Evolutionary conservation across 2,329 filamentous ascomycete species (phyloP), one percentile per base, ranked within the genome.

Genomic region (Bisporella sp.): DNA sequence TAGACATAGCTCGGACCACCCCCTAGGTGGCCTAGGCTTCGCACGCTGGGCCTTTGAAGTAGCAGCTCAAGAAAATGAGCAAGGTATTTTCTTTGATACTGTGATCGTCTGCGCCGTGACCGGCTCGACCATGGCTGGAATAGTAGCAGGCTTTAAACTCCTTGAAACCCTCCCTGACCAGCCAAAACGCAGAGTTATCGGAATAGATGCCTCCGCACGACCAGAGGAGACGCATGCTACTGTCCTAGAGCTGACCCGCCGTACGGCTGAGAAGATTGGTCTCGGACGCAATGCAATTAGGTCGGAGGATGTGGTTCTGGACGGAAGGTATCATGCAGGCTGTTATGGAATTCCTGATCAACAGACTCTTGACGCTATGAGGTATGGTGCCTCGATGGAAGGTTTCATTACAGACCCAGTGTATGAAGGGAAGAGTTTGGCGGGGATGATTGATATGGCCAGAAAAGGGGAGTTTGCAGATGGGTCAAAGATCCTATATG

Each of bases 401-500:
- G 85, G 78, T 0, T 82, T 89, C 59, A 85, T 89, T 55, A 88
- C 84, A 0, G 85, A 89, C 62, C 85, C 84, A 0, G 85, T 89
- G 1, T 89, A 89, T 60, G 84, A 87, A 68, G 85, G 85, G 1
- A 89, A 89, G 76, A 85, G 80, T 58, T 68, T 89, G 64, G 83
- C 83, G 4, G 85, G 84, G 0, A 76, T 88, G 82, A 78, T 87
- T 57, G 82, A 83, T 62, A 68, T 87, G 70, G 78, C 87, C 13
- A 75, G 70, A 55, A 78, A 75, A 46, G 82, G 77, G 0, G 78
- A 83, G 64, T 81, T 88, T 51, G 40, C 63, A 0, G 45, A 61
- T 0, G 74, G 74, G 0, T 80, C 79, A n/a, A 85, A 84, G 59
- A 78, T 88, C 32, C 62, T 89, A 52, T 89, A 87, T 66, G 84